These are phyloP conservation scores for Acacia acuminata DNA, from an alignment of 306 rosid species.

Conservation along the genomic window DNA sequence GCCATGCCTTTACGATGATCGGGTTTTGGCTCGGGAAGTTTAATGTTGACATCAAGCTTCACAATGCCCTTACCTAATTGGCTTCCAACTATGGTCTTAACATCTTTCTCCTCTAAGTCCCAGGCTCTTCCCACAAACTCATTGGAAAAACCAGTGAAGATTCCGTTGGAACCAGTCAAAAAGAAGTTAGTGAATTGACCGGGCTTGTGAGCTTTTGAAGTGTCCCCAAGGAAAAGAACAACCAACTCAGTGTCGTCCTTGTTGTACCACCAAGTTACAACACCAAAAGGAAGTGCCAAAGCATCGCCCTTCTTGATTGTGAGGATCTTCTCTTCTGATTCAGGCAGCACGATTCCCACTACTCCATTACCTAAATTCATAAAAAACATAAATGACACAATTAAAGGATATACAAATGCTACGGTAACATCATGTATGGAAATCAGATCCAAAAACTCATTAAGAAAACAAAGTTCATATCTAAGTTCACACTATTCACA, in stretches of 20 bases:
- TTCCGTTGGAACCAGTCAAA: background rate
- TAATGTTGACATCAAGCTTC: background rate
- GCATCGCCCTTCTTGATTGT: background rate
- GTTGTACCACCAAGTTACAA: conserved; percentile 4
- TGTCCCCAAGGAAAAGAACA: background rate
- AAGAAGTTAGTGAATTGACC: background rate
- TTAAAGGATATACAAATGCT: no score
- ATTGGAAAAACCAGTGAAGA: background rate
- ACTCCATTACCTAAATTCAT: background rate
- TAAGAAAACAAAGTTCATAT: no score
- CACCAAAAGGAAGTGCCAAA: conserved; percentile 4
- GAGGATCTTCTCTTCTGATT: background rate
- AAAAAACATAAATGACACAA: background rate
- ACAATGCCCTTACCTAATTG: background rate
- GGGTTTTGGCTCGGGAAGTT: background rate
- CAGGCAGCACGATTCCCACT: background rate
- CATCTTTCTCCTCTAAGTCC: background rate
- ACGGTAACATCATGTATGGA: no score
- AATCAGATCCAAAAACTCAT: no score
- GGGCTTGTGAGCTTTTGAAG: background rate
- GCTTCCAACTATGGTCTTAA: background rate
- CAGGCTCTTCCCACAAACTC: background rate
- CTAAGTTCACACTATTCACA: no score
- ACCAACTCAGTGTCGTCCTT: background rate
- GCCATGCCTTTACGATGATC: background rate